Base-by-base conservation (phyloP, 2,329 filamentous ascomycete species). In the Ophiosphaerella narmari region DNA sequence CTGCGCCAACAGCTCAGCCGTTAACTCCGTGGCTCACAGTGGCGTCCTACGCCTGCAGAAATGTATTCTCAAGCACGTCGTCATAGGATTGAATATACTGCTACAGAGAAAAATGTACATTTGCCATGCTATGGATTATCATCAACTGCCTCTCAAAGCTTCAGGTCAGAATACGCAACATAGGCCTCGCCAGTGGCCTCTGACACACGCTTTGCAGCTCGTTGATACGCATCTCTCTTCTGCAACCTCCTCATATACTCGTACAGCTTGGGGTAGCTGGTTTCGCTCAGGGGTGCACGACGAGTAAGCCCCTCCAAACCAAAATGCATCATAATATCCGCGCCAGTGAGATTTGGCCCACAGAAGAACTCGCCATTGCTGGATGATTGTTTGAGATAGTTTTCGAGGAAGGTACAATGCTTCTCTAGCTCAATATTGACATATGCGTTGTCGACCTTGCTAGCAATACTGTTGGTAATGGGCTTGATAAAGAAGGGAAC, bases 401-500 rank as follows among this genome's bases (percentile, higher is more conserved):
- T 63, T 47, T 84, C 78, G n/a, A 85, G 67, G 55, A 81, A 82
- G 5, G 58, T 55, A 40, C 82, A 78, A 55, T 83, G 75, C 6
- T 70, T 74, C 21, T 74, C 74, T 48, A 79, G 71, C 54, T 81
- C 79, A 1, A 74, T 73, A 33, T 76, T 73, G 33, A 82, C 68
- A 62, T 78, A 82, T 9, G 62, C 51, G 0, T 56, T 58, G 12
- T 79, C 72, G 29, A 84, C 70, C 45, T 76, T 76, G 50, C 71
- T 68, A 7, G 81, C 81, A 16, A 89, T 79, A 5, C 76, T 72
- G 5, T 74, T 73, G 12, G 85, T 84, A 52, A 90, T 78, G 2
- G 86, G 86, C 56, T 82, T 85, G 65, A 89, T 75, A 76, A 89
- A 88, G 78, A 89, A 89, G 0, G 86, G 86, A 0, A 86, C 79